Base-by-base conservation (phyloP, 1,139 yeast genomes). In the Torulaspora globosa region DNA sequence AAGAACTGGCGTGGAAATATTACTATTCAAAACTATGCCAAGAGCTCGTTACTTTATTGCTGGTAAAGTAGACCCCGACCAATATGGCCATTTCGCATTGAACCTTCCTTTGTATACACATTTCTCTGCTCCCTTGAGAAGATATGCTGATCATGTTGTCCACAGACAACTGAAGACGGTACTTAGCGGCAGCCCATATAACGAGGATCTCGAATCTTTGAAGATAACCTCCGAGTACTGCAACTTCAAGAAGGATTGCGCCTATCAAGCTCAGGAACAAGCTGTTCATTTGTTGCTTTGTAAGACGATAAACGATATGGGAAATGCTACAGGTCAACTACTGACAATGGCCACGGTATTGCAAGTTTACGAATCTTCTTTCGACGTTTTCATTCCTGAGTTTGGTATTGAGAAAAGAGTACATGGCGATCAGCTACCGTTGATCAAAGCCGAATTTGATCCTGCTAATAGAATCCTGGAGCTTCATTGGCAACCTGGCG, bases 341-440 rank as follows among this genome's bases (percentile, higher is more conserved):
- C 75, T 90, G 56, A 82, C 89, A 37, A 80, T 83, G 77, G 97
- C 96, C 11, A 80, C 89, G 11, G 94, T 92, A 33, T 70, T 89
- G 30, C 97, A 89, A 65, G 97, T 90, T 6, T 90, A 90, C 63
- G 97, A 92, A 67, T 87, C 96, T 1, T 88, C 97, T 1, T 92
- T 92, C 70, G 98, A 92, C 67, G 95, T 92, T 6, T 80, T 88
- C 53, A 76, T 92, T 51, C 97, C 97, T 1, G 97, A 88, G 57
- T 84, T 90, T 69, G 97, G 98, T 35, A 87, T 92, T 56, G 98
- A 92, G 66, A 92, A 92, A 69, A 80, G 98, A 60, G 97, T 92
- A 23, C 98, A 92, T 60, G 97, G 97, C 35, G 98, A 92, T 68
- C 98, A 92, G 66, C 73, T 92, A 47, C 98, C 98, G 12, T 72